phyloP scores from a whole-genome alignment of 352 stramenopile genomes.

The Phytophthora brassicae region DNA sequence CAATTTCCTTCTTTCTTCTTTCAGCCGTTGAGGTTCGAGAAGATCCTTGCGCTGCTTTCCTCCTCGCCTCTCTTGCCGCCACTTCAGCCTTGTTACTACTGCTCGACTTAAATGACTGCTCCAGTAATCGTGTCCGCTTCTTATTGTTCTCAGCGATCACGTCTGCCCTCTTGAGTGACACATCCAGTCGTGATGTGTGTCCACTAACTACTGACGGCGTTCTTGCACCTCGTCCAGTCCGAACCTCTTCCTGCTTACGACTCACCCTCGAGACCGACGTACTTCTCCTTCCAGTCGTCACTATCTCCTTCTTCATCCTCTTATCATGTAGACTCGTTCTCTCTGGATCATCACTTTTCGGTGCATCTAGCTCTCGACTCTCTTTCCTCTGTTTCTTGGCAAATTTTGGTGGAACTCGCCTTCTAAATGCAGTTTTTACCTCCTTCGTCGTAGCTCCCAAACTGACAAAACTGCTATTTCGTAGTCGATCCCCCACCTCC shows the following conservation, averaged over 20 bases:
- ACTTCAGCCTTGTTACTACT: constrained; percentile 14
- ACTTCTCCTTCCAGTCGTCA: background rate
- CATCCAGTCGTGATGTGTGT: constrained; percentile 4
- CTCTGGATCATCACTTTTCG: constrained; percentile 20
- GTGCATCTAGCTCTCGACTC: background rate
- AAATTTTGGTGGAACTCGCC: constrained; percentile 20
- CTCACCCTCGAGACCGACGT: background rate
- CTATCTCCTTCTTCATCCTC: background rate
- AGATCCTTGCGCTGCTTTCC: background rate
- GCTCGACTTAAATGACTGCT: constrained; percentile 20
- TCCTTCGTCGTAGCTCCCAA: constrained; percentile 1
- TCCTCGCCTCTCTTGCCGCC: constrained; percentile 14
- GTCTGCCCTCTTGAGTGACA: constrained; percentile 13
- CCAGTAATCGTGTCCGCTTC: constrained; percentile 33
- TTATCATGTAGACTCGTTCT: constrained; percentile 10
- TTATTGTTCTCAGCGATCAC: constrained; percentile 34
- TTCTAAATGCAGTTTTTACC: background rate
- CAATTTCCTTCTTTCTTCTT: background rate
- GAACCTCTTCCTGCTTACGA: constrained; percentile 32
- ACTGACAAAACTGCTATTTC: constrained; percentile 28
- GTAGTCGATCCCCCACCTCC: constrained; percentile 19
- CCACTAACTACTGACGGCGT: constrained; percentile 2
- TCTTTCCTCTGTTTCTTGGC: constrained; percentile 25
- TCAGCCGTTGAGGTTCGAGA: background rate
- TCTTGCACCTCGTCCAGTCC: constrained; percentile 4